Conservation (phyloP, 768 basidiomycete species). For the Serendipita sp. region DNA sequence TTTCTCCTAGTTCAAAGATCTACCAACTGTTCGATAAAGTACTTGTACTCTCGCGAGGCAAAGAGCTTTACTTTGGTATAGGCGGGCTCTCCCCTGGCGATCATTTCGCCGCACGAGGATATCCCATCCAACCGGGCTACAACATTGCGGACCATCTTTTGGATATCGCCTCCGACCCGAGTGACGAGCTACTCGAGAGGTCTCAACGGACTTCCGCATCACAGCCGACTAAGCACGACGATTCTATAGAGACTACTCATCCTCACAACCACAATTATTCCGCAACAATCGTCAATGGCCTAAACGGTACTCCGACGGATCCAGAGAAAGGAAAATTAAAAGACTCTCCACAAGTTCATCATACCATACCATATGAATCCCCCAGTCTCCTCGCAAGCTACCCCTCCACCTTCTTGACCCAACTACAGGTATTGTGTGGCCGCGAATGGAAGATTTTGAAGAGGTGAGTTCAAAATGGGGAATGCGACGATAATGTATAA, state of each 20-base stretch:
- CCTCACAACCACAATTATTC: too few species aligned
- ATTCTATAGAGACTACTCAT: too few species aligned
- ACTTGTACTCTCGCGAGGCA: conserved; percentile 61
- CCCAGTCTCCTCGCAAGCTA: conserved; percentile 22
- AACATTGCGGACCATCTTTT: conserved; percentile 88
- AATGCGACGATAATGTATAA: neutral
- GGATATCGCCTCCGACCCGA: conserved; percentile 64
- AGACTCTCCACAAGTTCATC: neutral
- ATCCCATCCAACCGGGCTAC: conserved; percentile 41
- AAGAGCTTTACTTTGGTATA: conserved; percentile 61
- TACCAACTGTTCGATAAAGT: conserved; percentile 78
- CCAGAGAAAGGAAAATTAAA: neutral
- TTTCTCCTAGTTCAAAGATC: conserved; percentile 44
- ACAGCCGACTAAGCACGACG: neutral
- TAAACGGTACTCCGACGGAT: neutral
- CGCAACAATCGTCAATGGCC: neutral
- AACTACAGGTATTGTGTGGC: conserved; percentile 64
- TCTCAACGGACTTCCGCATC: neutral
- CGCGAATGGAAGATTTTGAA: conserved; percentile 74
- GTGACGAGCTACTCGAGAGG: conserved; percentile 22
- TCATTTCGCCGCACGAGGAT: conserved; percentile 39
- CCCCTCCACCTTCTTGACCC: conserved; percentile 74
- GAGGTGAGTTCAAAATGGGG: conserved; percentile 29
- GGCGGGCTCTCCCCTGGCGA: conserved; percentile 56
- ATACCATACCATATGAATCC: neutral